Evolutionary conservation across 1,139 yeast species (phyloP).

Genomic region (Sugiyamaella japonica): DNA sequence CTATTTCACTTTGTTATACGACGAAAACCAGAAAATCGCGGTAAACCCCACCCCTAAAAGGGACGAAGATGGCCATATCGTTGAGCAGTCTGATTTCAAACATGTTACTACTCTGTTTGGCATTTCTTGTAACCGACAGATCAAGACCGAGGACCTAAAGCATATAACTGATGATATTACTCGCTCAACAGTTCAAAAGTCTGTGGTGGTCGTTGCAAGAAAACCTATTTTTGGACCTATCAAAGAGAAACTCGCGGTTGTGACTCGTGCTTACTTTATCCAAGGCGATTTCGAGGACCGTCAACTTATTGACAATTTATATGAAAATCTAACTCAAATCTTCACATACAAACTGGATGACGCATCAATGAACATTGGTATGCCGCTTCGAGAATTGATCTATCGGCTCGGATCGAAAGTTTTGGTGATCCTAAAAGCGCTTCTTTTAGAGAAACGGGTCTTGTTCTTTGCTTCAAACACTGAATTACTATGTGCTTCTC

Average conservation of each 20-base stretch:
- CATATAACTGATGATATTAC: conserved; percentile 68
- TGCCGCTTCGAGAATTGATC: conserved; percentile 68
- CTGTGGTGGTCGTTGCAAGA: conserved; percentile 81
- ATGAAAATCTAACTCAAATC: conserved; percentile 62
- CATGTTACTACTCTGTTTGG: conserved; percentile 79
- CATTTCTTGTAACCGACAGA: conserved; percentile 88
- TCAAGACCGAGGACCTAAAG: conserved; percentile 61
- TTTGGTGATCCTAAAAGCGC: conserved; percentile 71
- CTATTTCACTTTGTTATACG: conserved; percentile 82
- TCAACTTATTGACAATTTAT: conserved; percentile 64
- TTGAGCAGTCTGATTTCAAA: conserved; percentile 42
- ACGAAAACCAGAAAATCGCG: conserved; percentile 52
- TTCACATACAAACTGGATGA: conserved; percentile 48
- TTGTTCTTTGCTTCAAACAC: conserved; percentile 75
- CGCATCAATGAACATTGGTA: conserved; percentile 67
- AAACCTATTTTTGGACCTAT: conserved; percentile 85
- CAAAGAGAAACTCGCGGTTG: conserved; percentile 84
- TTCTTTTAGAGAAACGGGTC: conserved; percentile 71
- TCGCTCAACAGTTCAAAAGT: conserved; percentile 86
- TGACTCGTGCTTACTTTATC: conserved; percentile 80
- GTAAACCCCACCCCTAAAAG: conserved; percentile 46
- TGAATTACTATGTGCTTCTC: conserved; percentile 75
- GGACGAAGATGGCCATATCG: conserved; percentile 38
- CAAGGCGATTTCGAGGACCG: conserved; percentile 77
- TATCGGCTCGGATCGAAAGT: conserved; percentile 59